Conservation (phyloP, 208 protist species). For the Trypanosoma caninum region DNA sequence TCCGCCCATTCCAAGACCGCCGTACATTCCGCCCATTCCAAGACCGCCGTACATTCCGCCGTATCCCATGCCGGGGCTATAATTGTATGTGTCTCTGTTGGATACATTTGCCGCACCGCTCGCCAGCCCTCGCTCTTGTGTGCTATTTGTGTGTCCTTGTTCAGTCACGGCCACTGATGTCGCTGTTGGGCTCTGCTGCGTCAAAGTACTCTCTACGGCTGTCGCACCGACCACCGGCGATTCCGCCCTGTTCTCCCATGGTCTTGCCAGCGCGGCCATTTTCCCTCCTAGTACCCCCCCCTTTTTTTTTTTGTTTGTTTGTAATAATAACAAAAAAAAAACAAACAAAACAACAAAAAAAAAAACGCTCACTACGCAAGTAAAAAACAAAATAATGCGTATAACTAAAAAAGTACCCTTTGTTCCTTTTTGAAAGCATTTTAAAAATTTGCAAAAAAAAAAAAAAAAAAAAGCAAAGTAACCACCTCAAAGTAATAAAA, state of each 20-base stretch:
- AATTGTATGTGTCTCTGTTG: constrained; percentile 17
- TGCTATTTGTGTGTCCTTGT: not conserved
- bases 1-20: constrained; percentile 37
- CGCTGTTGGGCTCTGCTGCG: constrained; percentile 1
- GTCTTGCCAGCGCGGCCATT: not conserved
- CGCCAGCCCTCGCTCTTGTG: constrained; percentile 1
- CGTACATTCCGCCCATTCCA: constrained; percentile 33
- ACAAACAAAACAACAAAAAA: too few relatives aligned
- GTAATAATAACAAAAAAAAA: too few relatives aligned
- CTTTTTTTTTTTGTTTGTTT: not conserved
- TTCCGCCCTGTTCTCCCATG: constrained; percentile 16
- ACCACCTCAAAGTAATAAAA: too few relatives aligned
- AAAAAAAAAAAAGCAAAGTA: too few relatives aligned
- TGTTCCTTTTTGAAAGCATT: too few relatives aligned
- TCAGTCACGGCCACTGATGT: not conserved
- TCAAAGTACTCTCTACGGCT: constrained; percentile 20
- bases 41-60: constrained; percentile 31
- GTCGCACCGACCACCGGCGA: constrained; percentile 12
- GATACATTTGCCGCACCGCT: not conserved
- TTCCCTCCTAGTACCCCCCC: not conserved
- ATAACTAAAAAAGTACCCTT: too few relatives aligned
- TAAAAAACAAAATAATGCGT: too few relatives aligned
- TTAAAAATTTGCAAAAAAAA: too few relatives aligned
- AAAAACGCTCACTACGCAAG: too few relatives aligned
- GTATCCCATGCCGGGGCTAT: constrained; percentile 32